Percentiles rank a stretch among this genome's conserved stretches.
Conservation (phyloP, 805 yeast genomes). For the Soucietia sequanensis region DNA sequence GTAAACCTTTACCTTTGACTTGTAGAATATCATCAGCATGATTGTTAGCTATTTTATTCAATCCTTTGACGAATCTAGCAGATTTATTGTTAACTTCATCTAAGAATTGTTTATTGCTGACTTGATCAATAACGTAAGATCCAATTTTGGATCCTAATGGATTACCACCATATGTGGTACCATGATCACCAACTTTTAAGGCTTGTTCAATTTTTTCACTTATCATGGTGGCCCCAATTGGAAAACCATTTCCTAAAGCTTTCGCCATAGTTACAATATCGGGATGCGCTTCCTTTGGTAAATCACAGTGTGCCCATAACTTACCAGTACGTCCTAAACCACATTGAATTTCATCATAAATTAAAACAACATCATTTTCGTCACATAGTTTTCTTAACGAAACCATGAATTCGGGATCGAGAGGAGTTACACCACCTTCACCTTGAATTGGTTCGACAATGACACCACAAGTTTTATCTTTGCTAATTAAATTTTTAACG, state of each 20-base stretch:
- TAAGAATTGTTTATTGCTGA: constrained; percentile 62
- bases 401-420: constrained; percentile 60
- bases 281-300: constrained; percentile 83
- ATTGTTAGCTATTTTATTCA: constrained; percentile 49
- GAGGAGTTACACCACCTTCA: constrained; percentile 88
- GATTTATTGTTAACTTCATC: constrained; percentile 60
- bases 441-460: constrained; percentile 98
- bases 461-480: constrained; percentile 78
- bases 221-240: constrained; percentile 91
- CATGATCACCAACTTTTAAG: constrained; percentile 91
- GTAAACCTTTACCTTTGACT: constrained; percentile 85
- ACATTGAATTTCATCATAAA: constrained; percentile 95
- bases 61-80: constrained; percentile 49
- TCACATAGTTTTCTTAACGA: constrained; percentile 67
- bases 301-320: constrained; percentile 85
- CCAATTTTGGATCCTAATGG: constrained; percentile 88
- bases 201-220: constrained; percentile 72
- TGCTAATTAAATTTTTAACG: constrained; percentile 52
- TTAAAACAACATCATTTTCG: constrained; percentile 69
- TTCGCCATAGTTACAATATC: constrained; percentile 94
- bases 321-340: constrained; percentile 92
- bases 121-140: constrained; percentile 65
- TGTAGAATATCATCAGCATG: constrained; percentile 62
- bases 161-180: constrained; percentile 97
- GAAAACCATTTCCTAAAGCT: constrained; percentile 95